Evolutionary conservation across 2,329 filamentous ascomycete species (phyloP), one percentile per base, ranked within the genome.

Genomic region (Hymenoscyphus salicellus): DNA sequence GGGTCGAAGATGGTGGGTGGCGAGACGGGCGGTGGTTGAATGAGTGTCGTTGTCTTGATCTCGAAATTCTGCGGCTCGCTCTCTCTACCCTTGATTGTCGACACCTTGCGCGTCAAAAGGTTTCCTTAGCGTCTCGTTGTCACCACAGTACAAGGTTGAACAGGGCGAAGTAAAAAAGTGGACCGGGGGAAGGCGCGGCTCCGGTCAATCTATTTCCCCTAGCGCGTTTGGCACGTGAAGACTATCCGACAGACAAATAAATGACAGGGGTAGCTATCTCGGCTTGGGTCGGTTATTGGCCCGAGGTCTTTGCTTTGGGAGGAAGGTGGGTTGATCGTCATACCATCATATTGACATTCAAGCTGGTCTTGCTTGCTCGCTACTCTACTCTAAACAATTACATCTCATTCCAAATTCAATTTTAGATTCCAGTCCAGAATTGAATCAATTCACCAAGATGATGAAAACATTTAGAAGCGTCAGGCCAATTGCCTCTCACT

Each of bases 401-500:
- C 46, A 52, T 14, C 20, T 3, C 20, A 23, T 26, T 26, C 20
- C 6, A 6, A 23, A 11, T 23, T 49, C 43, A 20, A 49, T 49
- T 46, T 11, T n/a, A 52, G 20, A 14, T 14, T 52, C n/a, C 10
- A 52, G 20, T 38, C 36, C 4, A 5, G 36, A 38, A 16, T 2
- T 26, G n/a, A 52, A 16, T 26, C 30, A 17, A 30, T 43, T 8
- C 46, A 4, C 43, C 33, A 66, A 70, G 49, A 38, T 65, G 61
- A 75, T 76, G 74, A 72, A 73, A 64, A 65, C 72, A 61, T 61
- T 75, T 58, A 70, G 65, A 69, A 57, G 59, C 58, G 60, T 73
- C 57, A 72, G 70, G 68, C 72, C 73, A 59, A 69, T 74, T 67
- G 70, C 69, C 67, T 75, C 71, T 46, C 66, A 66, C 65, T 75